Percentiles rank a stretch among this genome's conserved stretches.
Conservation (phyloP, 495 filamentous ascomycete species). For the Pyrenula massariospora region DNA sequence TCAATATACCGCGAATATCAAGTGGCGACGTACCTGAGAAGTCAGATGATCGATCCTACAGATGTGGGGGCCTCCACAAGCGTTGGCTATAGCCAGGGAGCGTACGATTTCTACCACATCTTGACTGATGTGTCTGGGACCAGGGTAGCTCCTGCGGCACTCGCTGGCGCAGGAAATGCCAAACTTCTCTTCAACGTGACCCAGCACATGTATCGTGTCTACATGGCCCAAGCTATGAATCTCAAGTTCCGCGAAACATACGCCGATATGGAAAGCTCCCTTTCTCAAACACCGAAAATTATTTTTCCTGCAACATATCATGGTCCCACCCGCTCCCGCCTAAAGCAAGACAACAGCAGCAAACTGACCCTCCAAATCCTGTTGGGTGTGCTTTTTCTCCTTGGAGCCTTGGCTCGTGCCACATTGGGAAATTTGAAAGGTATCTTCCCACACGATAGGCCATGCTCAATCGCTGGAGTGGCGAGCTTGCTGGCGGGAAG, state of each 20-base stretch:
- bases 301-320: too few relatives aligned
- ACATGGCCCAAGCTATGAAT: not conserved
- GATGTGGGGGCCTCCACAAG: too few relatives aligned
- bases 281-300: too few relatives aligned
- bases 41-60: too few relatives aligned
- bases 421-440: not conserved
- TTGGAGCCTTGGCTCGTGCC: not conserved
- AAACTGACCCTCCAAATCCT: not conserved
- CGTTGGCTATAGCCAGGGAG: not conserved
- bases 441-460: constrained; percentile 3
- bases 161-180: not conserved
- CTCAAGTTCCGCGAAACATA: too few relatives aligned
- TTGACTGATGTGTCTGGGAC: not conserved
- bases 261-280: too few relatives aligned
- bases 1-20: not conserved
- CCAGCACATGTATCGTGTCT: not conserved
- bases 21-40: not conserved
- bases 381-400: not conserved
- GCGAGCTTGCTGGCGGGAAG: constrained; percentile 17
- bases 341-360: not conserved
- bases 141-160: not conserved
- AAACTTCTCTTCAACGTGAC: not conserved
- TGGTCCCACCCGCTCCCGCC: too few relatives aligned
- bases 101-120: not conserved
- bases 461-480: constrained; percentile 18